A percentile compares a stretch with the other conserved stretches of the same genome.
These are phyloP conservation scores for Jamesozyma spencerorum DNA, from an alignment of 805 yeast genomes.

Conservation along the genomic window DNA sequence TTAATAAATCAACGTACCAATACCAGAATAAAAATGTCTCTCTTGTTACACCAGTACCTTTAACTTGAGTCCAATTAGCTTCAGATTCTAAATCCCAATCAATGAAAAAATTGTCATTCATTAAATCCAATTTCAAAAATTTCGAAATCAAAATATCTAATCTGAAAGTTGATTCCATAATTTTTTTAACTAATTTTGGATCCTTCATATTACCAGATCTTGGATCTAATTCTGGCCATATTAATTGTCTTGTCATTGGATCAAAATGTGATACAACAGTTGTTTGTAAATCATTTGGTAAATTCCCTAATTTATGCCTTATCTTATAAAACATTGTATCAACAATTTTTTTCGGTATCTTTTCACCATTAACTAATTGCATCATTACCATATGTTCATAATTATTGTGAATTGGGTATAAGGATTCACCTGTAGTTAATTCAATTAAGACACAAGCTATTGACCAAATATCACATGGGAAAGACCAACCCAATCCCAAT, in stretches of 20 bases:
- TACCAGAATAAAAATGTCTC: conserved; percentile 78
- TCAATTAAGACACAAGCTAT: conserved; percentile 90
- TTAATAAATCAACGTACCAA: conserved; percentile 62
- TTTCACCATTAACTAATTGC: conserved; percentile 62
- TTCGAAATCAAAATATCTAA: conserved; percentile 25
- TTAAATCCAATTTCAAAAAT: conserved; percentile 22
- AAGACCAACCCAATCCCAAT: conserved; percentile 92
- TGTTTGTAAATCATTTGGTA: conserved; percentile 26
- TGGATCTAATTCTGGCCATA: conserved; percentile 26
- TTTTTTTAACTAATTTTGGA: conserved; percentile 25
- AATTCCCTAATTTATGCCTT: conserved; percentile 25
- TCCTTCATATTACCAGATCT: conserved; percentile 22
- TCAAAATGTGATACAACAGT: conserved; percentile 29
- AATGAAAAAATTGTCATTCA: conserved; percentile 14
- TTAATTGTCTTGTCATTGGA: conserved; percentile 13
- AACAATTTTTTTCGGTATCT: conserved; percentile 34
- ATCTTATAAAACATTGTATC: conserved; percentile 29
- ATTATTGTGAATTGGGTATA: conserved; percentile 92
- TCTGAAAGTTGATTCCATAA: conserved; percentile 24
- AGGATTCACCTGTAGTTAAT: conserved; percentile 84
- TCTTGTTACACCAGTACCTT: conserved; percentile 30
- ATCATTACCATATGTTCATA: conserved; percentile 91
- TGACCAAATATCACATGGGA: conserved; percentile 95
- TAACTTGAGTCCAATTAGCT: conserved; percentile 25
- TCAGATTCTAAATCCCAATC: conserved; percentile 26